Conservation (phyloP, 495 filamentous ascomycete species). For the Trypethelium eluteriae region DNA sequence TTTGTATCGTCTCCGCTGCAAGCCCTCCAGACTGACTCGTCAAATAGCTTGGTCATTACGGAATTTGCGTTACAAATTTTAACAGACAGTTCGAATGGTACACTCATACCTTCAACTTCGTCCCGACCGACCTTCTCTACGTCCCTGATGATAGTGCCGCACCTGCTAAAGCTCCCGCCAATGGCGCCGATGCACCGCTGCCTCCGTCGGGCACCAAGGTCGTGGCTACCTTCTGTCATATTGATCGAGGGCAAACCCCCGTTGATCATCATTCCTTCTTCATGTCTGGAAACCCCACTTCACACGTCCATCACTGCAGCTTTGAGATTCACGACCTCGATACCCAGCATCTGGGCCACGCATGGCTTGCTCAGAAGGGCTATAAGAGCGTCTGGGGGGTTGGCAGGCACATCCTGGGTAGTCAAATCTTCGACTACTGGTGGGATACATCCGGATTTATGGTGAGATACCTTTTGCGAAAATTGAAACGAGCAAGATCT, state of each 20-base stretch:
- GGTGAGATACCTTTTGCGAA: not conserved
- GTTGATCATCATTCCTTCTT: slow-evolving; percentile 73
- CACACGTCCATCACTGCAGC: slow-evolving; percentile 62
- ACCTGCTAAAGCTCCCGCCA: slow-evolving; percentile 11
- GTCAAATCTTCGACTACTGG: slow-evolving; percentile 67
- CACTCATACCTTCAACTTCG: slow-evolving; percentile 58
- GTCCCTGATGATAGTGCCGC: slow-evolving; percentile 25
- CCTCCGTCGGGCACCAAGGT: slow-evolving; percentile 35
- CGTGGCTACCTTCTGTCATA: slow-evolving; percentile 55
- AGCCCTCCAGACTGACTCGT: not conserved
- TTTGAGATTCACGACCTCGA: slow-evolving; percentile 75
- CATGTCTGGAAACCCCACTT: slow-evolving; percentile 45
- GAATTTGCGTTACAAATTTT: slow-evolving; percentile 55
- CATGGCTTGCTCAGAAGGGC: slow-evolving; percentile 56
- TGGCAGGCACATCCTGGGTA: slow-evolving; percentile 59
- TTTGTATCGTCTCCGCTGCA: not conserved
- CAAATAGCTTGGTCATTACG: slow-evolving; percentile 57
- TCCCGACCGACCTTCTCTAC: slow-evolving; percentile 49
- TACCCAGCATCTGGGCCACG: slow-evolving; percentile 63
- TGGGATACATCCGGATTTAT: slow-evolving; percentile 33
- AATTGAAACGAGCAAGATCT: not conserved
- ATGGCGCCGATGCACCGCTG: not conserved
- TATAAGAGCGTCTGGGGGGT: slow-evolving; percentile 67
- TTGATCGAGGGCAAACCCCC: slow-evolving; percentile 52
- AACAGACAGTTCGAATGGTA: slow-evolving; percentile 54